A percentile compares a stretch with the other conserved stretches of the same genome.
Evolutionary conservation across 495 filamentous ascomycete species (phyloP).

Genomic region (Tuber borchii): DNA sequence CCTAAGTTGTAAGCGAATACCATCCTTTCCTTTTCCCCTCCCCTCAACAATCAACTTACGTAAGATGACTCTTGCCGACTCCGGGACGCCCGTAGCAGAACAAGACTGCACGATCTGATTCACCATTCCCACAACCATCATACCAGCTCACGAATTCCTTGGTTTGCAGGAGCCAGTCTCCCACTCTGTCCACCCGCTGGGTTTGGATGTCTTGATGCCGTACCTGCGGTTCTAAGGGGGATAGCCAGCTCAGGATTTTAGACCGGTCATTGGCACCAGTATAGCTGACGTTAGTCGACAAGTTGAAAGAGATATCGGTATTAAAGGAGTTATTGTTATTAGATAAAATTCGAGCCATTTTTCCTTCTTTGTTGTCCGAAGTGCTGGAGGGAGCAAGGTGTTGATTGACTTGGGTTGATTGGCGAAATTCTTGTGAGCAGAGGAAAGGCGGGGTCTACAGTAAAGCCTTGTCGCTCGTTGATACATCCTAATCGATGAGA

Average conservation of each 20-base stretch:
- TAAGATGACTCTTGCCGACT: background rate
- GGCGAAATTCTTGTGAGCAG: background rate
- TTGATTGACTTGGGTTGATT: background rate
- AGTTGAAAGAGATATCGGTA: background rate
- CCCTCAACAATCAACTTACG: background rate
- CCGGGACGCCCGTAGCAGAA: background rate
- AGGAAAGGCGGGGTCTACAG: background rate
- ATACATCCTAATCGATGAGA: background rate
- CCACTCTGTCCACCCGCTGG: background rate
- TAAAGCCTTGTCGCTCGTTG: background rate
- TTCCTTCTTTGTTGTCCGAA: background rate
- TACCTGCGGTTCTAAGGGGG: background rate
- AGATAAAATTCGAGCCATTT: conserved; percentile 4
- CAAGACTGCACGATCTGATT: background rate
- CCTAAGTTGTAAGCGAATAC: background rate
- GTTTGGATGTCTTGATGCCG: background rate
- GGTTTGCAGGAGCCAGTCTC: background rate
- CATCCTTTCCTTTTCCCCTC: background rate
- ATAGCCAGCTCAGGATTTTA: background rate
- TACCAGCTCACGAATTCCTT: background rate
- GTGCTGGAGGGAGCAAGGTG: background rate
- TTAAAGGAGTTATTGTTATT: background rate
- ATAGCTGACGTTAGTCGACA: background rate
- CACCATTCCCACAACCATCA: background rate
- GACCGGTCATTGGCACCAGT: background rate